Conservation (phyloP, 192 early-diverging fungal genomes). For the Umbelopsis sp. region DNA sequence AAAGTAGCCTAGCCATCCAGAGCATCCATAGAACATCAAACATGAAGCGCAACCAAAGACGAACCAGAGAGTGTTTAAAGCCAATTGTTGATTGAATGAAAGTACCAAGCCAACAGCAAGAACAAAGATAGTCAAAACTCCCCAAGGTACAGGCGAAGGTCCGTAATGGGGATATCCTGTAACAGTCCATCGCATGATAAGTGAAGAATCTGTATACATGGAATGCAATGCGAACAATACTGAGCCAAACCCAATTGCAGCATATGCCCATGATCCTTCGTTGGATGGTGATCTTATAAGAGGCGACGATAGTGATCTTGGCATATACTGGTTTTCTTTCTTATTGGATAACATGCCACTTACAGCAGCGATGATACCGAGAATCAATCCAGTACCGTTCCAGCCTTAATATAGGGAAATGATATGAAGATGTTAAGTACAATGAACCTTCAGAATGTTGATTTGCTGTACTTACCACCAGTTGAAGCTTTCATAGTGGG, state of each 20-base stretch:
- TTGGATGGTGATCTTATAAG: neutral
- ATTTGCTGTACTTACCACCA: constrained; percentile 64
- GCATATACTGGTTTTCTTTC: neutral
- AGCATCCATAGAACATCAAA: constrained; percentile 55
- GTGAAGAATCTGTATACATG: constrained; percentile 75
- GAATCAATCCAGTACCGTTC: constrained; percentile 61
- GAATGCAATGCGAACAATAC: constrained; percentile 75
- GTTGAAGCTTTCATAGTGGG: constrained; percentile 77
- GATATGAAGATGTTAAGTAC: neutral
- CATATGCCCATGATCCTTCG: constrained; percentile 4
- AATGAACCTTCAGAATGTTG: neutral
- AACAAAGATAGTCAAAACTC: constrained; percentile 59
- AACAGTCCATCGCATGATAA: constrained; percentile 73
- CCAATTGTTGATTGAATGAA: constrained; percentile 48
- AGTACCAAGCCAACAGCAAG: constrained; percentile 59
- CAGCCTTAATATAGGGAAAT: neutral
- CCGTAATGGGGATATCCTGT: constrained; percentile 78
- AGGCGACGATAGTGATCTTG: neutral
- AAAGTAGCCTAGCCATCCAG: constrained; percentile 63
- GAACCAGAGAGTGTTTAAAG: constrained; percentile 58
- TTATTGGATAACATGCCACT: neutral
- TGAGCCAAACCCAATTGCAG: constrained; percentile 56
- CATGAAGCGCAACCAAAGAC: constrained; percentile 53
- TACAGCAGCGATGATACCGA: constrained; percentile 61
- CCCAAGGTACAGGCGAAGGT: constrained; percentile 73